A percentile compares a stretch with the other conserved stretches of the same genome.
Conservation (phyloP, 2,329 filamentous ascomycete genomes). For the Fusarium floridanum region DNA sequence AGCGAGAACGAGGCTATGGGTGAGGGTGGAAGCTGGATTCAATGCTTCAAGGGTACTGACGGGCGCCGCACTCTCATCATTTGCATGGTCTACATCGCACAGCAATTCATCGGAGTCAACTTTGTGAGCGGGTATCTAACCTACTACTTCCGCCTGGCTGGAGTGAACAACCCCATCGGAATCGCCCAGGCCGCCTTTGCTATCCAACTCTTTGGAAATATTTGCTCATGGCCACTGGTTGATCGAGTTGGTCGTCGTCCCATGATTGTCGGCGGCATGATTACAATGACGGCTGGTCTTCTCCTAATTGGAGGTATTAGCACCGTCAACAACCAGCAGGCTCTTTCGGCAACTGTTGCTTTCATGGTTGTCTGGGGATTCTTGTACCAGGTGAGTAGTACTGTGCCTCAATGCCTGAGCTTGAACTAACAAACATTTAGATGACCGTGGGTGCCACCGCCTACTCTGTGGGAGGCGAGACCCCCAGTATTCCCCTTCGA, state of each 20-base stretch:
- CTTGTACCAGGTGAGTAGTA: conserved; percentile 41
- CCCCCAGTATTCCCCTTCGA: conserved; percentile 44
- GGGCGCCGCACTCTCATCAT: not conserved
- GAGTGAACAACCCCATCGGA: not conserved
- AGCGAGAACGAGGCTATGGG: not conserved
- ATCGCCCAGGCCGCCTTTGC: not conserved
- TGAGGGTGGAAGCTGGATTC: conserved; percentile 7
- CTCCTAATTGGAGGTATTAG: conserved; percentile 49
- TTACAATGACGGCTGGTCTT: conserved; percentile 45
- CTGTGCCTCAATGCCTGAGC: not conserved
- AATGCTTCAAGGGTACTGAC: conserved; percentile 10
- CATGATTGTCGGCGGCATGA: conserved; percentile 17
- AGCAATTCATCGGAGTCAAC: conserved; percentile 4
- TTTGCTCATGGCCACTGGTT: conserved; percentile 10
- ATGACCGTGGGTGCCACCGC: conserved; percentile 46
- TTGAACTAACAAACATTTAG: not conserved
- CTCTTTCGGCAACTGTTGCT: conserved; percentile 43
- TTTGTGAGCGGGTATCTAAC: conserved; percentile 2
- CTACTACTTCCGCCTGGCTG: conserved; percentile 21
- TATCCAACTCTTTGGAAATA: conserved; percentile 5
- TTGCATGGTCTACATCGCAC: not conserved
- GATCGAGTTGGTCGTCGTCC: conserved; percentile 9
- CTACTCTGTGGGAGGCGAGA: conserved; percentile 48
- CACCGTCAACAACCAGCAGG: conserved; percentile 34
- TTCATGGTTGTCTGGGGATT: conserved; percentile 48